Evolutionary conservation across 148 eudicot genomes (phyloP).

Genomic region (Cornus kousa): DNA sequence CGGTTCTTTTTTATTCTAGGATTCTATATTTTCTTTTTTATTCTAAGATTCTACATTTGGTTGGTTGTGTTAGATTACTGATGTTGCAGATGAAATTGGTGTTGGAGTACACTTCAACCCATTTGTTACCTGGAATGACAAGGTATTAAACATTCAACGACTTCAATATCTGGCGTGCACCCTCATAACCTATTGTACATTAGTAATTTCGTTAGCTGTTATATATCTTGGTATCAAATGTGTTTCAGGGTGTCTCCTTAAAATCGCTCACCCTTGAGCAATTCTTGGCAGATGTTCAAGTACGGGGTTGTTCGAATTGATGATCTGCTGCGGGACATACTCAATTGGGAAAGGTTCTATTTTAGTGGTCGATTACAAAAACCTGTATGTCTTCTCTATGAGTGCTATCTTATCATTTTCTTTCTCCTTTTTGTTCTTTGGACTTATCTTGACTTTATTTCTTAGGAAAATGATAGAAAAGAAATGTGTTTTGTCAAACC

Average conservation of each 20-base stretch:
- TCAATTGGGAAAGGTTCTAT: constrained; percentile 81
- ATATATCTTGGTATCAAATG: not conserved
- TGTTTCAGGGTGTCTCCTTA: not conserved
- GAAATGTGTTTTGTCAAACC: no score
- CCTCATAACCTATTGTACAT: not conserved
- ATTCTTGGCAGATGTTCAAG: constrained; percentile 58
- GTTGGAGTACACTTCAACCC: constrained; percentile 96
- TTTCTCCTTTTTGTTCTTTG: not conserved
- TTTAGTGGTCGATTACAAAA: constrained; percentile 90
- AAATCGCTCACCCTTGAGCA: constrained; percentile 8
- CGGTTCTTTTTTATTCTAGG: constrained; percentile 7
- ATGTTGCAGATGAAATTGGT: constrained; percentile 70
- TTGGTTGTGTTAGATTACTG: constrained; percentile 46
- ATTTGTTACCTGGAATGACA: constrained; percentile 60
- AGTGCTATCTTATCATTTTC: not conserved
- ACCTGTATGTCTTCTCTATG: constrained; percentile 56
- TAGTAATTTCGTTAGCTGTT: not conserved
- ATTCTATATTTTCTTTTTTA: constrained; percentile 10
- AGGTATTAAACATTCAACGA: constrained; percentile 36
- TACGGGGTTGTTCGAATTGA: constrained; percentile 89
- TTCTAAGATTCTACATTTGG: constrained; percentile 17
- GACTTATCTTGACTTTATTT: not conserved
- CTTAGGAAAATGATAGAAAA: no score
- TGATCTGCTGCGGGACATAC: constrained; percentile 68
- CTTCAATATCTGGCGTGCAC: not conserved